phyloP scores from a whole-genome alignment of 176 grass and related monocot species.

The Alloteropsis semialata region DNA sequence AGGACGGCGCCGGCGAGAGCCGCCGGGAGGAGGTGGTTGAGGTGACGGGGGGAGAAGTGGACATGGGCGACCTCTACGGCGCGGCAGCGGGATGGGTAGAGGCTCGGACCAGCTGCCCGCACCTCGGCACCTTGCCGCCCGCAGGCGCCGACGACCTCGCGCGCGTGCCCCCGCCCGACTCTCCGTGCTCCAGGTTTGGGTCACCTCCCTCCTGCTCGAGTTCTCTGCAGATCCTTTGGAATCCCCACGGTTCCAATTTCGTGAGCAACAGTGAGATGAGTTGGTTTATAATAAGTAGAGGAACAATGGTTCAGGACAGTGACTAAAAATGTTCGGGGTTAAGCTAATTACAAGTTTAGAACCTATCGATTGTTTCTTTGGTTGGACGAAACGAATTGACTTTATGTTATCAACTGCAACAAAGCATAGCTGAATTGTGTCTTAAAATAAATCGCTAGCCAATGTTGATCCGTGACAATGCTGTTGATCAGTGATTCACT shows the following conservation, averaged over 20 bases:
- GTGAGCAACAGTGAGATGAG: background rate
- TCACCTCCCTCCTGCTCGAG: background rate
- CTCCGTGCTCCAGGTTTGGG: slow-evolving; percentile 64
- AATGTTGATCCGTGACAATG: background rate
- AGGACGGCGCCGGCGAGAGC: background rate
- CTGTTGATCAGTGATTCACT: background rate
- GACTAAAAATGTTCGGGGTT: background rate
- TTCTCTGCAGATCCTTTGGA: too few relatives aligned
- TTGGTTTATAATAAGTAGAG: background rate
- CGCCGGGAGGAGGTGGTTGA: background rate
- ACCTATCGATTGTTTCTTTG: background rate
- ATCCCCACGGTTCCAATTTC: background rate
- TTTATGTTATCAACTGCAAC: background rate
- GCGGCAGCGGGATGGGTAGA: slow-evolving; percentile 72
- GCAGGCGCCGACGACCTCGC: slow-evolving; percentile 39
- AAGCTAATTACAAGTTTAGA: background rate
- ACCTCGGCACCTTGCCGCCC: slow-evolving; percentile 51
- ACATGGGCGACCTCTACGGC: slow-evolving; percentile 47
- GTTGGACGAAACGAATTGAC: background rate
- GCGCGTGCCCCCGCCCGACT: slow-evolving; percentile 61
- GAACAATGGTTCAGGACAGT: background rate
- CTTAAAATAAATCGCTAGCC: background rate
- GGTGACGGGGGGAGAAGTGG: too few relatives aligned
- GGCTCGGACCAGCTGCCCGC: slow-evolving; percentile 75
- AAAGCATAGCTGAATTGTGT: too few relatives aligned